Percentiles rank a stretch among this genome's conserved stretches.
phyloP scores from a whole-genome alignment of 495 filamentous ascomycete genomes.

The Penicillium atrosanguineum region DNA sequence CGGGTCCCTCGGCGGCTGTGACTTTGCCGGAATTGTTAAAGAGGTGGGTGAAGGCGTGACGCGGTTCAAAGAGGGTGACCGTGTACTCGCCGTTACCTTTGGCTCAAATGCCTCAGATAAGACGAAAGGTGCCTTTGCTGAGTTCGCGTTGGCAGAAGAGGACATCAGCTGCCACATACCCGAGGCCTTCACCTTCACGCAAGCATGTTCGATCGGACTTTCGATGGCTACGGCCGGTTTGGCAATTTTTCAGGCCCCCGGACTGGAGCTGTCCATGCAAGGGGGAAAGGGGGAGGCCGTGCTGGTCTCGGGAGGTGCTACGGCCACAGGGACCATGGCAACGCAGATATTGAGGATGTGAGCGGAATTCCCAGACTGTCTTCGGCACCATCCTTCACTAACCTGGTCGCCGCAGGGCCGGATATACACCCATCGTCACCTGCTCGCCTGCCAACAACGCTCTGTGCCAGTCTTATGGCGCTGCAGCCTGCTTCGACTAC shows the following conservation, averaged over 20 bases:
- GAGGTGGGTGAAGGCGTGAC: not conserved
- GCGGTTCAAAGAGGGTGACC: not conserved
- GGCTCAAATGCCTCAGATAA: not conserved
- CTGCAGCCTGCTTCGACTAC: constrained; percentile 51
- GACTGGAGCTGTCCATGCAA: not conserved
- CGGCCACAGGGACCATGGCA: not conserved
- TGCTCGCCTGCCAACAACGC: constrained; percentile 51
- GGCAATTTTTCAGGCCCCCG: not conserved
- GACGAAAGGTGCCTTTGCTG: not conserved
- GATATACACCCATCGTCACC: constrained; percentile 40
- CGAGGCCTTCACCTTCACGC: not conserved
- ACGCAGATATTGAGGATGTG: not conserved
- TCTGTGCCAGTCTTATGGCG: constrained; percentile 43
- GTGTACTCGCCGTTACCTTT: not conserved
- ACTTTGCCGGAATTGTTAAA: not conserved
- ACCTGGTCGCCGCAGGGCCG: too few species aligned
- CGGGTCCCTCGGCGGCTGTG: not conserved
- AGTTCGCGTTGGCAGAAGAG: not conserved
- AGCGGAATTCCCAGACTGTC: not conserved
- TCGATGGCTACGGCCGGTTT: not conserved
- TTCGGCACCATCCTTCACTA: not conserved
- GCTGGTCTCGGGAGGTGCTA: not conserved
- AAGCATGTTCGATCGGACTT: not conserved
- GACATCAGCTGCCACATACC: not conserved
- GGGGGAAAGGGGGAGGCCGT: not conserved